Conservation (phyloP, 371 early-diverging fungal species). For the Lichtheimia corymbifera region DNA sequence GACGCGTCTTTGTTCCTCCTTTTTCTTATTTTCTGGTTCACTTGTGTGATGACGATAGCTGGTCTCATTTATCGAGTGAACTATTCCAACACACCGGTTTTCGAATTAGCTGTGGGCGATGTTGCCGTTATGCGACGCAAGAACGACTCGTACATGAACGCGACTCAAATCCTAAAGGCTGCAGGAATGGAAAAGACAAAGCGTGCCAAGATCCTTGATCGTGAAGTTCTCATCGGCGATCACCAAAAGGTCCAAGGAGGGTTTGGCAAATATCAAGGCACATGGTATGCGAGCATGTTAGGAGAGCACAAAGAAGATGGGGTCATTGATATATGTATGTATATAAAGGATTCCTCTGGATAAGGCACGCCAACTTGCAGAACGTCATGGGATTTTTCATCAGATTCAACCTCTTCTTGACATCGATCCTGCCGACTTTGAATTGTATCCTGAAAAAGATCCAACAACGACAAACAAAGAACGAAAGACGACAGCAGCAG, state of each 20-base stretch:
- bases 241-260: conserved; percentile 98
- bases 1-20: not conserved
- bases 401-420: conserved; percentile 66
- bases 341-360: conserved; percentile 76
- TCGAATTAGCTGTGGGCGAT: conserved; percentile 79
- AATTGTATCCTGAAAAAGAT: conserved; percentile 6
- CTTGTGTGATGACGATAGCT: not conserved
- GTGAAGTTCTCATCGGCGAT: conserved; percentile 77
- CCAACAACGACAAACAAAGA: conserved; percentile 29
- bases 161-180: conserved; percentile 95
- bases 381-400: conserved; percentile 66
- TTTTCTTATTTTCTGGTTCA: not conserved
- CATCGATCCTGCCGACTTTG: conserved; percentile 52
- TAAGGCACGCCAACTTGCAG: conserved; percentile 70
- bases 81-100: conserved; percentile 86
- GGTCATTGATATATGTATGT: not conserved
- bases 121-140: conserved; percentile 91
- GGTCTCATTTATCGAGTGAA: conserved; percentile 61
- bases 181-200: conserved; percentile 91
- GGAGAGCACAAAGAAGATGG: not conserved
- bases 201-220: conserved; percentile 91
- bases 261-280: conserved; percentile 97
- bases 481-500: not conserved
- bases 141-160: conserved; percentile 90
- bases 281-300: conserved; percentile 55